These are phyloP conservation scores for Hymenochaete sp. DNA, from an alignment of 1,284 basidiomycete species.

Conservation along the genomic window DNA sequence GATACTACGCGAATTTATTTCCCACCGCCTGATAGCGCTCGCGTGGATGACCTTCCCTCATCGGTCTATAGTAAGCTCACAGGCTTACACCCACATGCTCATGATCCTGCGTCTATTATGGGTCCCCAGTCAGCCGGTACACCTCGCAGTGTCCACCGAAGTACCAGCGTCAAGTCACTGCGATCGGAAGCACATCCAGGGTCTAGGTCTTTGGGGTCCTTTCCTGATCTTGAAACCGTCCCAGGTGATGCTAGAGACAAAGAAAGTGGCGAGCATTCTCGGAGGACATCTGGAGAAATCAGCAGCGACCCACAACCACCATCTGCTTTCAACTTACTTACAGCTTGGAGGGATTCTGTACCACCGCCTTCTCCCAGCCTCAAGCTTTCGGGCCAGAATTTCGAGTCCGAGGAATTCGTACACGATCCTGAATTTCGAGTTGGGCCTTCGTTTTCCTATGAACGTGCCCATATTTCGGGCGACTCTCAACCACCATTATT, in stretches of 20 bases:
- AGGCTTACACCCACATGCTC: background rate
- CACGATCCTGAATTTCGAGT: background rate
- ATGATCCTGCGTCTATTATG: background rate
- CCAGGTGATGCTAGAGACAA: conserved; percentile 2
- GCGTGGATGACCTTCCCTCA: background rate
- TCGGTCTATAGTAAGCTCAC: no score
- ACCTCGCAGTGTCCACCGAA: background rate
- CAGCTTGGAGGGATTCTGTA: conserved; percentile 7
- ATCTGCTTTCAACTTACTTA: conserved; percentile 6
- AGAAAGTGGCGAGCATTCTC: background rate
- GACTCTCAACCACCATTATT: background rate
- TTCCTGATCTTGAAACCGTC: conserved; percentile 5
- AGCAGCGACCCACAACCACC: conserved; percentile 10
- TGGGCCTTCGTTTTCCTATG: background rate
- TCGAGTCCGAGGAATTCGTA: background rate
- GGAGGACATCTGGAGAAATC: background rate
- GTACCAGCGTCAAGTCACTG: background rate
- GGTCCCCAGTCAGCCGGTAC: background rate
- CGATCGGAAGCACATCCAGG: no score
- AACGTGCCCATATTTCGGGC: background rate
- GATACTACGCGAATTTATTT: conserved; percentile 9
- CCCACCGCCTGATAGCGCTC: conserved; percentile 6
- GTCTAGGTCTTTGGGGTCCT: conserved; percentile 1
- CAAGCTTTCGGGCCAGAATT: conserved; percentile 1
- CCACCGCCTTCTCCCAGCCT: background rate